Evolutionary conservation across 2,329 filamentous ascomycete genomes (phyloP).

Genomic region (Zymoseptoria crescenta): DNA sequence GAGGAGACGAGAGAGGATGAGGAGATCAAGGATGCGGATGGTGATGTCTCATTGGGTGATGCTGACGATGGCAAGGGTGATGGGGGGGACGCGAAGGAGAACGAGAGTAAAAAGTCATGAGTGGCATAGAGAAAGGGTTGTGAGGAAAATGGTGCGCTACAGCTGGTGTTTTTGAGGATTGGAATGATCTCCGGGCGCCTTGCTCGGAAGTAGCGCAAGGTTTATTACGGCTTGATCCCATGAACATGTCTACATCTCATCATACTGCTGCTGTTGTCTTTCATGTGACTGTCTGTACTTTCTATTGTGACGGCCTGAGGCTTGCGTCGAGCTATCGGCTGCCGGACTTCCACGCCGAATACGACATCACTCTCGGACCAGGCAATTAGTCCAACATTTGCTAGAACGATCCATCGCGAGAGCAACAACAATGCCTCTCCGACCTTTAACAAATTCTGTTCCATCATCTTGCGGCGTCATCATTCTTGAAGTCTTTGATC

Average conservation of each 20-base stretch:
- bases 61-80: slow-evolving; percentile 12
- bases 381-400: neutral
- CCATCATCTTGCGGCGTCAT: neutral
- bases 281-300: too few species aligned
- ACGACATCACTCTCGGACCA: neutral
- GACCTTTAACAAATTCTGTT: neutral
- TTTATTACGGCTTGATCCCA: too few species aligned
- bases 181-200: too few species aligned
- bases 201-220: too few species aligned
- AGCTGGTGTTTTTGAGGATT: too few species aligned
- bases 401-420: neutral
- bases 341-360: neutral
- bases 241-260: too few species aligned
- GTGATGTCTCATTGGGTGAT: slow-evolving; percentile 26
- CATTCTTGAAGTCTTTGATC: neutral
- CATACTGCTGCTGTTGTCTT: too few species aligned
- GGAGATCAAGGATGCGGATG: slow-evolving; percentile 22
- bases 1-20: slow-evolving; percentile 12
- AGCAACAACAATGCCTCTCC: neutral
- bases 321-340: neutral
- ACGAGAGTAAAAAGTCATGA: neutral
- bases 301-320: neutral
- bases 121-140: too few species aligned
- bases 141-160: too few species aligned
- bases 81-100: neutral